Evolutionary conservation across 1,284 basidiomycete species (phyloP).

Genomic region (Sporisorium graminicola): DNA sequence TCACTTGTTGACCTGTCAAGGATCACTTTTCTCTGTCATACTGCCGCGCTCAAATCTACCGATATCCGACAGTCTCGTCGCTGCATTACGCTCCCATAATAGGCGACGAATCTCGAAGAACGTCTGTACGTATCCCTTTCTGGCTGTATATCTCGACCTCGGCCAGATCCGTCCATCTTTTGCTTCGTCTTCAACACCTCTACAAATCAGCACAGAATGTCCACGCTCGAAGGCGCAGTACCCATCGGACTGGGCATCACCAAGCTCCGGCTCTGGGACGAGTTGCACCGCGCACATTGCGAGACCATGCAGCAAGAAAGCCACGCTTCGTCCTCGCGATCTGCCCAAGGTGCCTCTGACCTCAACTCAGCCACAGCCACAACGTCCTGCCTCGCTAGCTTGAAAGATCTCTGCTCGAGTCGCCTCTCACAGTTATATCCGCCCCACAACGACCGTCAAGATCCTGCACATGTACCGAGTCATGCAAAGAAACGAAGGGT

Average conservation of each 20-base stretch:
- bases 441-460: background rate
- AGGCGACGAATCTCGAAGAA: background rate
- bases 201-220: conserved; percentile 11
- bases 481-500: background rate
- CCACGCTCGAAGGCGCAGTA: conserved; percentile 41
- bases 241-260: conserved; percentile 44
- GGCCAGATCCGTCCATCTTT: background rate
- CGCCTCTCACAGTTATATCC: background rate
- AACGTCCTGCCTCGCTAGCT: too few relatives aligned
- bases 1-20: conserved; percentile 7
- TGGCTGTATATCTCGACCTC: background rate
- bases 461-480: background rate
- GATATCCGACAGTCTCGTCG: background rate
- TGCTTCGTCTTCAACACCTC: background rate
- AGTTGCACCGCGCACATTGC: conserved; percentile 29
- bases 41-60: conserved; percentile 4
- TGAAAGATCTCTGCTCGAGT: too few relatives aligned
- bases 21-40: conserved; percentile 1
- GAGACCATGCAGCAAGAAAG: background rate
- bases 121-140: background rate
- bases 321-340: background rate
- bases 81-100: conserved; percentile 1
- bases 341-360: too few relatives aligned
- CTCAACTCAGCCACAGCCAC: background rate
- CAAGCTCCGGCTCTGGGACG: conserved; percentile 44